Base-by-base conservation (phyloP, 192 early-diverging fungal species). In the Entomortierella parvispora region DNA sequence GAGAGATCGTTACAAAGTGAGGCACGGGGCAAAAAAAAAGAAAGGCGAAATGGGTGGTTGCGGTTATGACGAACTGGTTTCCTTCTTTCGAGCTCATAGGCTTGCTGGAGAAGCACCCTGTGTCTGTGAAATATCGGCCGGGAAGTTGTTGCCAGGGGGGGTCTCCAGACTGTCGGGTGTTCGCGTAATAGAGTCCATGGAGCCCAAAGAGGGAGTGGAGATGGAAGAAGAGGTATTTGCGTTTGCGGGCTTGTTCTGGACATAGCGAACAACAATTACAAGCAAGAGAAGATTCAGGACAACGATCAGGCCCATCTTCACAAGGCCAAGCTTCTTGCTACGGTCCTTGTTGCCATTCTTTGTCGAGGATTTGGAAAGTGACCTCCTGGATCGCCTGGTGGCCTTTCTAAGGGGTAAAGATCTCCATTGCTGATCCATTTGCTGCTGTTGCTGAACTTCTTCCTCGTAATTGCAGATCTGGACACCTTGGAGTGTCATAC, bases 221-320 rank as follows among this genome's bases (percentile, higher is more conserved):
- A 2, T 7, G 34, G 25, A 22, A 46, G 33, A 20, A 28, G 33
- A 2, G 33, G 45, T 42, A 15, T 43, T 23, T 11, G 22, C 23
- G 28, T 33, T 25, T 33, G 56, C 5, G 29, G 54, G 51, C 33
- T 49, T 22, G 2, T 54, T 25, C 22, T 34, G 59, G 46, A 56
- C 60, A 14, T 22, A 29, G 33, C 66, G 57, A 3, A 68, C 59
- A 26, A 57, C 34, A 34, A 67, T 76, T 58, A 65, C 45, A 29
- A 76, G n/a, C 46, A 76, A 53, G 14, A 76, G 56, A 2, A 42
- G 34, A 33, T 76, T 76, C 20, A 76, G 57, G 6, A 76, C 22
- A 23, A 76, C 34, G 43, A 76, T 47, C n/a, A 58, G n/a, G 4
- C 45, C 58, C 17, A 76, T 57, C 40, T 76, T 76, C 12, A 76